Percentiles rank a stretch among this genome's conserved stretches.
phyloP scores from a whole-genome alignment of 2,329 filamentous ascomycete species.

The Penicillium freii region DNA sequence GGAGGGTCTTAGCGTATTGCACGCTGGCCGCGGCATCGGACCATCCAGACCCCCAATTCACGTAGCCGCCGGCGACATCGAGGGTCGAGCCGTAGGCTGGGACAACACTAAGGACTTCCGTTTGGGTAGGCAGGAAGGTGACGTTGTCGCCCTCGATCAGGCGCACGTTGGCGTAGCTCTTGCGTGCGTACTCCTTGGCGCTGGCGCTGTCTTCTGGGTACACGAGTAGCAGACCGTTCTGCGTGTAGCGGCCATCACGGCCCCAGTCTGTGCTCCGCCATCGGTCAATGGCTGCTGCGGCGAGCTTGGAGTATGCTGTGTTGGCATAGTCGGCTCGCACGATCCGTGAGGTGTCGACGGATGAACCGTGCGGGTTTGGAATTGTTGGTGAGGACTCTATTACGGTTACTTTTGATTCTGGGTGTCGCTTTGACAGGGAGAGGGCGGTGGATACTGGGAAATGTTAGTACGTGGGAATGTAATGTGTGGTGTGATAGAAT shows the following conservation, averaged over 20 bases:
- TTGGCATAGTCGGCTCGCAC: conserved; percentile 78
- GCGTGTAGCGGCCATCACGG: conserved; percentile 43
- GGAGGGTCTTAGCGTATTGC: conserved; percentile 37
- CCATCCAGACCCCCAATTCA: conserved; percentile 50
- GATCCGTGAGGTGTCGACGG: conserved; percentile 61
- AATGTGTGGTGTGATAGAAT: not conserved
- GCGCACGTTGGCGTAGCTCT: conserved; percentile 44
- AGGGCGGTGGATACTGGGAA: conserved; percentile 62
- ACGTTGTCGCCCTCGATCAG: conserved; percentile 34
- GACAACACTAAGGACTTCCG: conserved; percentile 36
- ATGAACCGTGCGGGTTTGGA: conserved; percentile 58
- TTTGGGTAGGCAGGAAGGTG: conserved; percentile 33
- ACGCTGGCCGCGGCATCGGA: conserved; percentile 45
- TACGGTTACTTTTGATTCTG: conserved; percentile 54
- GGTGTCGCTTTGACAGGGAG: conserved; percentile 62
- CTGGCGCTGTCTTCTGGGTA: conserved; percentile 33
- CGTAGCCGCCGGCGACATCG: conserved; percentile 43
- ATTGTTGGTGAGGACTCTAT: conserved; percentile 56
- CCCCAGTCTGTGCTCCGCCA: conserved; percentile 51
- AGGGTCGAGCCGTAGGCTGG: conserved; percentile 37
- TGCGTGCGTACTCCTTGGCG: conserved; percentile 37
- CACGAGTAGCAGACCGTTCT: conserved; percentile 45
- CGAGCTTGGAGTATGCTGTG: conserved; percentile 71
- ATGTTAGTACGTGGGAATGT: conserved; percentile 4
- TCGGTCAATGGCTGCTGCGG: conserved; percentile 69